These are phyloP conservation scores for Rhynchosporium secalis DNA, from an alignment of 2,329 filamentous ascomycete genomes.

Conservation along the genomic window DNA sequence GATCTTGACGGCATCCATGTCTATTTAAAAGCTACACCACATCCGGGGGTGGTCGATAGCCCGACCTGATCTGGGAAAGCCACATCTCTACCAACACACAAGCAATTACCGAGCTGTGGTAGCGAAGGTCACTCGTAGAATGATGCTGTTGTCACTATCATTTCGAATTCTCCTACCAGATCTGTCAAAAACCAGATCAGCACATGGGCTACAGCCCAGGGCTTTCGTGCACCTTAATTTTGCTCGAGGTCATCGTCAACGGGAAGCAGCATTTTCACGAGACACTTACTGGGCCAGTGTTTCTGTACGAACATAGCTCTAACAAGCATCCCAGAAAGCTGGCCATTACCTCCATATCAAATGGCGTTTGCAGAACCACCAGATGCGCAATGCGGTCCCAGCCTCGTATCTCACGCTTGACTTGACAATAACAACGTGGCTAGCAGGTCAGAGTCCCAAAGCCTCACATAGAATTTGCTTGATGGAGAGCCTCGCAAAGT, in stretches of 20 bases:
- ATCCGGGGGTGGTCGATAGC: not conserved
- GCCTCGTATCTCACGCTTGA: not conserved
- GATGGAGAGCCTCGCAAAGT: constrained; percentile 6
- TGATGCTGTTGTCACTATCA: constrained; percentile 13
- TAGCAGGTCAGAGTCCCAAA: not conserved
- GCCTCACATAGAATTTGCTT: no score
- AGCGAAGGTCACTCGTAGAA: constrained; percentile 4
- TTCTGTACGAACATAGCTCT: constrained; percentile 13
- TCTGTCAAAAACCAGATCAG: constrained; percentile 29
- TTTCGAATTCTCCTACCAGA: constrained; percentile 16
- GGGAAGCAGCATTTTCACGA: constrained; percentile 31
- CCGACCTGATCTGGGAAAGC: constrained; percentile 6
- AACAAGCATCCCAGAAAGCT: constrained; percentile 10
- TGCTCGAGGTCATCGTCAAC: constrained; percentile 32
- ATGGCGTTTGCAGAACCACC: constrained; percentile 6
- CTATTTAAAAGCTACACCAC: constrained; percentile 13
- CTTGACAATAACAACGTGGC: not conserved
- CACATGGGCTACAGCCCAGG: constrained; percentile 21
- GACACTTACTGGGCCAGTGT: constrained; percentile 17
- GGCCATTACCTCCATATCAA: not conserved
- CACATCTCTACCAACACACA: constrained; percentile 3
- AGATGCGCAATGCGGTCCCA: not conserved
- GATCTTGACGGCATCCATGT: constrained; percentile 21
- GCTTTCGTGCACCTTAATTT: constrained; percentile 26
- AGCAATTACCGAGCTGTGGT: constrained; percentile 14